Evolutionary conservation across 352 stramenopile species (phyloP), one percentile per base, ranked within the genome.

Genomic region (Phytopythium vexans): DNA sequence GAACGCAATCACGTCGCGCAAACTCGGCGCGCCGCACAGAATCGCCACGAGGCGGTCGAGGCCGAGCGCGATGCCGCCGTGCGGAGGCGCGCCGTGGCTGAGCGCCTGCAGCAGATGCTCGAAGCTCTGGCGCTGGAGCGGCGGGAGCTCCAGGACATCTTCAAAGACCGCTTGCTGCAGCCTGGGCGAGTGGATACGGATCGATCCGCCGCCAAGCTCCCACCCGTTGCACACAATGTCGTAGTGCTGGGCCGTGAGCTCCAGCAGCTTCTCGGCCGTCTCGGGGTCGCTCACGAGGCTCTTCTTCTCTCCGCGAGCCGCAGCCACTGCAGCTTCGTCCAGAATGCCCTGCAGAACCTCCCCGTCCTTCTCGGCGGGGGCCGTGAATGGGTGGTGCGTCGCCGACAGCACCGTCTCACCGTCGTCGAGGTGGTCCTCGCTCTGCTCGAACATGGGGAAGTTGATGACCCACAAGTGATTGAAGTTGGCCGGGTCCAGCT

Each of bases 1-100:
- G 60, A 97, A 97, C 34, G 89, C 86, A 44, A 97, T 96, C 41
- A 96, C 89, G 42, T 96, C 88, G 8, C 86, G 83, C 39, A 97
- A 72, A 49, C 77, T 89, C 14, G 71, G 67, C 4, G 81, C 77
- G 32, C 81, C 82, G 41, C 82, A 89, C 40, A 97, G 44, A n/a
- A 97, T 84, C 14, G 85, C 75, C 10, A 95, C 66, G 12, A 96
- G 62, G 8, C 89, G 87, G 53, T 97, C 89, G 21, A 97, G 58
- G 7, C 87, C 89, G 36, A 97, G 50, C 0, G 86, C 88, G 44
- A 96, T 93, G 9, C 88, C 88, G 10, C 81, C 86, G 53, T 96
- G 88, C 4, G 88, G 86, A 3, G 88, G 88, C 6, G 82, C 82
- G 1, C 88, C 86, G 47, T 91, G 80, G 36, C 74, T 71, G 3